A percentile compares a stretch with the other conserved stretches of the same genome.
These are phyloP conservation scores for Rubia occidens DNA, from an alignment of 305 asterid species.

Conservation along the genomic window DNA sequence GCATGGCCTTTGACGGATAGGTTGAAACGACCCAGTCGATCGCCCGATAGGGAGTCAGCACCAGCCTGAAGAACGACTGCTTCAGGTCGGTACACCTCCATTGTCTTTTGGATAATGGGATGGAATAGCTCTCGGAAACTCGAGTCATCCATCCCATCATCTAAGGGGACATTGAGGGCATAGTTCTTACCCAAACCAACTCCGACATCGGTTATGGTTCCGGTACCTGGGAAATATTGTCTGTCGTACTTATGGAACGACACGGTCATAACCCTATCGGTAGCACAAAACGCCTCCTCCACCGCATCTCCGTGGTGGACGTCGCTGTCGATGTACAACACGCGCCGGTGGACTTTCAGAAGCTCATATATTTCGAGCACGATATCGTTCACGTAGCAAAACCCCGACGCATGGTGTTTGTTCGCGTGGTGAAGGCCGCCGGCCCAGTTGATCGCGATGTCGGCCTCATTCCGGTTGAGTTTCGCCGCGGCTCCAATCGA, in stretches of 20 bases:
- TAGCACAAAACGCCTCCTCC: constrained; percentile 75
- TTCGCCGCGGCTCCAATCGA: constrained; percentile 60
- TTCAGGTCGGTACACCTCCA: constrained; percentile 78
- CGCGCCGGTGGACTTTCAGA: constrained; percentile 60
- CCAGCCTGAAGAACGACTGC: constrained; percentile 92
- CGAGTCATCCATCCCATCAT: constrained; percentile 66
- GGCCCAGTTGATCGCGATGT: constrained; percentile 55
- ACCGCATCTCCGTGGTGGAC: constrained; percentile 93
- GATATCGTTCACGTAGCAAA: constrained; percentile 52
- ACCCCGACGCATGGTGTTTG: constrained; percentile 54
- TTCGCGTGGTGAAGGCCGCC: constrained; percentile 61
- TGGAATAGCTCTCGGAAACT: constrained; percentile 58
- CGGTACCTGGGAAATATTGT: constrained; percentile 80
- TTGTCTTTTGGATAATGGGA: constrained; percentile 64
- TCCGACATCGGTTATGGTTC: constrained; percentile 63
- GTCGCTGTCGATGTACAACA: constrained; percentile 69
- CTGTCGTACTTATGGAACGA: constrained; percentile 69
- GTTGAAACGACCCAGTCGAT: constrained; percentile 80
- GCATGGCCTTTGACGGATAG: constrained; percentile 87
- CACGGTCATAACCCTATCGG: constrained; percentile 82
- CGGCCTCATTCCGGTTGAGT: constrained; percentile 41
- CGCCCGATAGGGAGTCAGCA: constrained; percentile 87
- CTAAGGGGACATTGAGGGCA: constrained; percentile 77
- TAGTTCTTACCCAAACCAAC: constrained; percentile 48
- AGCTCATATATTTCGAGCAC: constrained; percentile 49